These are phyloP conservation scores for Phalaenopsis equestris DNA, from an alignment of 106 monocot species.

Conservation along the genomic window DNA sequence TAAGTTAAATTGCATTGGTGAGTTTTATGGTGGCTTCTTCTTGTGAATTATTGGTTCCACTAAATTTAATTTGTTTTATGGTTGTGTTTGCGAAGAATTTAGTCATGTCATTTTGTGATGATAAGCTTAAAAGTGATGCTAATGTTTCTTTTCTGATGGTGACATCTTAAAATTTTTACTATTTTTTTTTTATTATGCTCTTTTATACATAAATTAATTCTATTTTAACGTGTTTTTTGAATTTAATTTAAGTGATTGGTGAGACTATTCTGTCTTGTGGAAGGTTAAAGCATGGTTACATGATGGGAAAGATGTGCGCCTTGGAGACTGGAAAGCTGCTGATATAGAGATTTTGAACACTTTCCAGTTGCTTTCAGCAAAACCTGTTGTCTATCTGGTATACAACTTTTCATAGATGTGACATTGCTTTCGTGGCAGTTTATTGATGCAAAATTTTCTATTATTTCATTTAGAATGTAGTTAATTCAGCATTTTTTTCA, in stretches of 20 bases:
- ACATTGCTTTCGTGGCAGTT: neutral
- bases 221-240: neutral
- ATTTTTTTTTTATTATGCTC: neutral
- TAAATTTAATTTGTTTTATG: neutral
- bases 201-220: neutral
- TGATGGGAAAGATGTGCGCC: conserved; percentile 92
- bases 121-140: neutral
- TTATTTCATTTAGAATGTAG: neutral
- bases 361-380: conserved; percentile 85
- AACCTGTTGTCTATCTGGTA: conserved; percentile 98
- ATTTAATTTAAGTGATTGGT: neutral
- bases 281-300: conserved; percentile 70
- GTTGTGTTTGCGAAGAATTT: neutral
- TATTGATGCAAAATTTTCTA: conserved; percentile 6
- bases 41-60: neutral
- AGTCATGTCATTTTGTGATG: neutral
- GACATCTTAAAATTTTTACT: neutral
- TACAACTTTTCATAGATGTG: neutral
- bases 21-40: neutral
- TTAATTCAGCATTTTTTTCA: neutral
- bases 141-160: neutral
- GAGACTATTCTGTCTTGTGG: conserved; percentile 2
- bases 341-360: conserved; percentile 92
- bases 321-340: conserved; percentile 98
- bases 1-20: neutral